Evolutionary conservation across 257 asterid genomes (phyloP).

Genomic region (Solanum commersonii): DNA sequence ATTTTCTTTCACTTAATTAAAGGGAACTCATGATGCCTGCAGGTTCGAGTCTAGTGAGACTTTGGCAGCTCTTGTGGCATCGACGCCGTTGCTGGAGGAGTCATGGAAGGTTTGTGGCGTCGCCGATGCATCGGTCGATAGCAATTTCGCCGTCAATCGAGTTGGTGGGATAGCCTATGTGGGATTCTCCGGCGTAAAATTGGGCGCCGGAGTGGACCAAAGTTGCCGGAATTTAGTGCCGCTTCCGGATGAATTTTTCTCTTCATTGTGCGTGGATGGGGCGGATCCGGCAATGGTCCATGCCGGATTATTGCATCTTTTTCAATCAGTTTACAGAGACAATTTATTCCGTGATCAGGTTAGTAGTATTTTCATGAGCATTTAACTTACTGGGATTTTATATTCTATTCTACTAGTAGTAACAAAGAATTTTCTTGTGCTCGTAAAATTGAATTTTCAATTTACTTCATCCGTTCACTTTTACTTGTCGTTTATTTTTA

Average conservation of each 20-base stretch:
- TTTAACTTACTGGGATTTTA: not conserved
- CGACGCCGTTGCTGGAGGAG: slow-evolving; percentile 67
- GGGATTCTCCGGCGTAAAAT: slow-evolving; percentile 64
- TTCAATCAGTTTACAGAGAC: slow-evolving; percentile 20
- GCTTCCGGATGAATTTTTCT: slow-evolving; percentile 30
- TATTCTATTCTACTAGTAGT: not conserved
- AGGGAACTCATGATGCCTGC: not conserved
- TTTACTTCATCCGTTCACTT: too few relatives aligned
- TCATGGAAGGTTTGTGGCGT: slow-evolving; percentile 56
- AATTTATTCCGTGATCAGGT: slow-evolving; percentile 50
- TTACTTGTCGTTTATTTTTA: too few relatives aligned
- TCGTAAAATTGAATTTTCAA: not conserved
- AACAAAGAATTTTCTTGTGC: too few relatives aligned
- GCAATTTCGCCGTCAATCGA: slow-evolving; percentile 24
- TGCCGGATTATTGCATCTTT: slow-evolving; percentile 46
- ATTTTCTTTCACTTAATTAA: not conserved
- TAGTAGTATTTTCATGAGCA: not conserved
- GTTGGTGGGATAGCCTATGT: slow-evolving; percentile 44
- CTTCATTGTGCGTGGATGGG: slow-evolving; percentile 13
- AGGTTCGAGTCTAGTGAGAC: slow-evolving; percentile 90
- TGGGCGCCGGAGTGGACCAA: slow-evolving; percentile 28
- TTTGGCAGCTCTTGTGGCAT: slow-evolving; percentile 61
- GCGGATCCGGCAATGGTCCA: slow-evolving; percentile 50
- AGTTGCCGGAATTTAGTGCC: slow-evolving; percentile 40
- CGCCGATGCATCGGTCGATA: slow-evolving; percentile 36